Evolutionary conservation across 345 rosid genomes (phyloP).

Genomic region (Punica granatum): DNA sequence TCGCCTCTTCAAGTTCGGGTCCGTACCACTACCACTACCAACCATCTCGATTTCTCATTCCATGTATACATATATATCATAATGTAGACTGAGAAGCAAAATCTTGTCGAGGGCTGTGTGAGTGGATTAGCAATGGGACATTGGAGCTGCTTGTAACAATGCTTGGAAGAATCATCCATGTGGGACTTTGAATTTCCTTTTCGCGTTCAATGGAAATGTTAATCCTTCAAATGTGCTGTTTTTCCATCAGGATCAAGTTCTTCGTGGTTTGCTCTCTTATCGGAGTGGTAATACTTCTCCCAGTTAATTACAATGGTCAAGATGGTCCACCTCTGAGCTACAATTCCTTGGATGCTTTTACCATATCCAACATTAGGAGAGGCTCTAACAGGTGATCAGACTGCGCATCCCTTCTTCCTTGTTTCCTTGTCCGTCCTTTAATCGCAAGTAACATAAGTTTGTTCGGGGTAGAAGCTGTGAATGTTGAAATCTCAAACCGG

Average conservation of each 20-base stretch:
- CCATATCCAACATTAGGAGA: constrained; percentile 55
- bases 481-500: background rate
- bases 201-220: background rate
- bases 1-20: constrained; percentile 92
- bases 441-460: background rate
- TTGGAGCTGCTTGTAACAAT: background rate
- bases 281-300: constrained; percentile 64
- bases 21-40: background rate
- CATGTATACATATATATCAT: background rate
- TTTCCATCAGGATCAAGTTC: constrained; percentile 53
- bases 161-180: background rate
- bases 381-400: constrained; percentile 75
- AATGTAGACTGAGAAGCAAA: too few species aligned
- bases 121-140: too few species aligned
- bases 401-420: background rate
- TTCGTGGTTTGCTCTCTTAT: constrained; percentile 56
- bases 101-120: too few species aligned
- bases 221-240: background rate
- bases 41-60: background rate
- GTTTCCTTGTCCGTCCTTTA: background rate
- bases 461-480: background rate
- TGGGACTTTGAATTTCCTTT: background rate
- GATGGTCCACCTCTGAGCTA: constrained; percentile 27
- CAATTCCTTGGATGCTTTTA: constrained; percentile 55
- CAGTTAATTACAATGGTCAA: constrained; percentile 57